These are phyloP conservation scores for Trichoderma lentiforme DNA, from an alignment of 2,329 filamentous ascomycete genomes.

Conservation along the genomic window DNA sequence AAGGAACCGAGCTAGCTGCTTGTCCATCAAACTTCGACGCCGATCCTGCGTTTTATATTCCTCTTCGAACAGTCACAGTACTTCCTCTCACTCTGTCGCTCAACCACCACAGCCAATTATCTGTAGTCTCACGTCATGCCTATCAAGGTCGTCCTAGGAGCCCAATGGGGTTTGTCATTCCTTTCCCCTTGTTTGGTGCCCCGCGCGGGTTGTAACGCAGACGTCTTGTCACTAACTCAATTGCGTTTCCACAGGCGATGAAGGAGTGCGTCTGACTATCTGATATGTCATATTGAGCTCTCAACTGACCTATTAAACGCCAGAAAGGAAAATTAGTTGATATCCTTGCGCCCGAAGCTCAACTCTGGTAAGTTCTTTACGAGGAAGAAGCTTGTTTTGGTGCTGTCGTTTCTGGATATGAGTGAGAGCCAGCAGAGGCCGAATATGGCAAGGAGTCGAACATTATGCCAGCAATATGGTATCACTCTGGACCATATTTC, in stretches of 20 bases:
- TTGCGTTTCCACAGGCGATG: background rate
- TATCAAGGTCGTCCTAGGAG: background rate
- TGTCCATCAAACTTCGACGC: background rate
- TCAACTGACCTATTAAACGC: background rate
- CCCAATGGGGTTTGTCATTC: background rate
- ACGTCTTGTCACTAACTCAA: background rate
- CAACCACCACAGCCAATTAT: background rate
- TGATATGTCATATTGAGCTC: background rate
- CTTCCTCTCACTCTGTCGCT: background rate
- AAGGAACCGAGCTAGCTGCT: background rate
- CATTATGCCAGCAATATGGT: background rate
- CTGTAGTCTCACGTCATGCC: background rate
- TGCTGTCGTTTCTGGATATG: background rate
- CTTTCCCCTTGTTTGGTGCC: background rate
- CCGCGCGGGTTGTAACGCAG: background rate
- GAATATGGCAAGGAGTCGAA: background rate
- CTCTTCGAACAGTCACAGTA: background rate
- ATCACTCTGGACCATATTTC: background rate
- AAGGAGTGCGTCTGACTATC: background rate
- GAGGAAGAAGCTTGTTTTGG: background rate
- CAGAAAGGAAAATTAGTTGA: background rate
- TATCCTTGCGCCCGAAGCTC: background rate
- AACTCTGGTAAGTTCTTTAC: background rate
- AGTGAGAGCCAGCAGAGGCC: background rate
- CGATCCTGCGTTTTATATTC: background rate